These are phyloP conservation scores for Aegilops sharonensis DNA, from an alignment of 176 grass and related monocot species.

Conservation along the genomic window DNA sequence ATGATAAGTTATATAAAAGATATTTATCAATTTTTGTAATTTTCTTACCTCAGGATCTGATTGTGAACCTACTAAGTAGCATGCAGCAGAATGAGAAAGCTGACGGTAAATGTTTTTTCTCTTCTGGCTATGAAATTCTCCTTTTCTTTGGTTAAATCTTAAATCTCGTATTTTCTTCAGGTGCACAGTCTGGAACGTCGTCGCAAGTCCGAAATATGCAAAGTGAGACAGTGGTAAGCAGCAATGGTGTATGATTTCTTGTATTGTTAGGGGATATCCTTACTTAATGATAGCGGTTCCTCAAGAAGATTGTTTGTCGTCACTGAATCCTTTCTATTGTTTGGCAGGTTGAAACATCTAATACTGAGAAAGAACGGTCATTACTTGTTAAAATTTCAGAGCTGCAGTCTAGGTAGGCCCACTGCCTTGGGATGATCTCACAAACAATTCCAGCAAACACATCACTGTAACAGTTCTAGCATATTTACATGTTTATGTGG, in stretches of 20 bases:
- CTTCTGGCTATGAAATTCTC: neutral
- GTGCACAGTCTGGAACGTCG: conserved; percentile 49
- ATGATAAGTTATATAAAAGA: conserved; percentile 31
- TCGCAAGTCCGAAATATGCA: conserved; percentile 41
- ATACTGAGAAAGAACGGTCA: conserved; percentile 72
- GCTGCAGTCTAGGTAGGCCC: conserved; percentile 79
- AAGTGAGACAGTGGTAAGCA: conserved; percentile 51
- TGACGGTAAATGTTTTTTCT: conserved; percentile 57
- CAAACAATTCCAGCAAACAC: neutral
- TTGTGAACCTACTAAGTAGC: conserved; percentile 74
- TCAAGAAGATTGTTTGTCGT: conserved; percentile 15
- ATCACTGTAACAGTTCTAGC: neutral
- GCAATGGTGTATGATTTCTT: conserved; percentile 9
- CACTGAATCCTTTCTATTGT: conserved; percentile 18
- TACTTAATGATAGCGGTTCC: neutral
- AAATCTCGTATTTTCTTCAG: conserved; percentile 41
- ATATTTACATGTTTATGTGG: conserved; percentile 18
- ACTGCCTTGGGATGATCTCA: conserved; percentile 1
- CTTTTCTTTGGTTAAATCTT: conserved; percentile 2
- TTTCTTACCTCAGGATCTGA: conserved; percentile 72
- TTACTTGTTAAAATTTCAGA: conserved; percentile 92
- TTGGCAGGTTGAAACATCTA: conserved; percentile 64
- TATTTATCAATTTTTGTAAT: conserved; percentile 18
- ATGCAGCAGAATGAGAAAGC: conserved; percentile 82
- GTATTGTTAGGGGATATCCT: neutral